A percentile compares a stretch with the other conserved stretches of the same genome.
These are phyloP conservation scores for Rhizopus sp. DNA, from an alignment of 371 early-diverging fungal genomes.

Conservation along the genomic window DNA sequence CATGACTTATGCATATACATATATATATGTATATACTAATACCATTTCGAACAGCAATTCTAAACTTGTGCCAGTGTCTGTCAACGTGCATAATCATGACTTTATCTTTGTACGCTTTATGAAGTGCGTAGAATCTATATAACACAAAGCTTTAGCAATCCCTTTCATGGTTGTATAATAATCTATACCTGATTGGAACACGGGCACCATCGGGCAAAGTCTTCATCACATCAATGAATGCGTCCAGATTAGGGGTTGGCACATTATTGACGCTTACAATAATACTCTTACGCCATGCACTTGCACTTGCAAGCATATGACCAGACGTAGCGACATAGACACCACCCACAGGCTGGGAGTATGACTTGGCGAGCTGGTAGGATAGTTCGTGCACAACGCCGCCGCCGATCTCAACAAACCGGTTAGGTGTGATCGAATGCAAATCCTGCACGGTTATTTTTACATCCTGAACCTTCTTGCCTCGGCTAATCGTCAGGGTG, in stretches of 20 bases:
- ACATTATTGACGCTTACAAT: constrained; percentile 71
- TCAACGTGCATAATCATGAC: constrained; percentile 85
- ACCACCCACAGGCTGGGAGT: constrained; percentile 73
- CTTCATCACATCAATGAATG: constrained; percentile 73
- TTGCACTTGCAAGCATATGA: constrained; percentile 70
- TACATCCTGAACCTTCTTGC: constrained; percentile 55
- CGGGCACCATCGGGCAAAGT: constrained; percentile 77
- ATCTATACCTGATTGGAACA: constrained; percentile 64
- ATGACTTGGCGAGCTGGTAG: constrained; percentile 85
- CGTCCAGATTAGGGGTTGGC: constrained; percentile 78
- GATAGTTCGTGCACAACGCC: constrained; percentile 82
- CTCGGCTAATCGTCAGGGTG: constrained; percentile 71
- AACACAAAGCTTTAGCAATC: background rate
- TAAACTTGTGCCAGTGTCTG: constrained; percentile 84
- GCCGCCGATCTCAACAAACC: constrained; percentile 87
- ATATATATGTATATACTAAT: constrained; percentile 4
- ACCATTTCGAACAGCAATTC: constrained; percentile 80
- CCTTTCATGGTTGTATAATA: background rate
- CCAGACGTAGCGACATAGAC: constrained; percentile 84
- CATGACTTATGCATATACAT: background rate
- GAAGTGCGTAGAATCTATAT: constrained; percentile 67
- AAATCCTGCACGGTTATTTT: constrained; percentile 74
- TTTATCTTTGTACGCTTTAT: constrained; percentile 67
- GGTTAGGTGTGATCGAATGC: constrained; percentile 73
- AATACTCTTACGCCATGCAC: constrained; percentile 65